Conservation (phyloP, 129 eudicot species). For the Chrysanthemum seticuspe region DNA sequence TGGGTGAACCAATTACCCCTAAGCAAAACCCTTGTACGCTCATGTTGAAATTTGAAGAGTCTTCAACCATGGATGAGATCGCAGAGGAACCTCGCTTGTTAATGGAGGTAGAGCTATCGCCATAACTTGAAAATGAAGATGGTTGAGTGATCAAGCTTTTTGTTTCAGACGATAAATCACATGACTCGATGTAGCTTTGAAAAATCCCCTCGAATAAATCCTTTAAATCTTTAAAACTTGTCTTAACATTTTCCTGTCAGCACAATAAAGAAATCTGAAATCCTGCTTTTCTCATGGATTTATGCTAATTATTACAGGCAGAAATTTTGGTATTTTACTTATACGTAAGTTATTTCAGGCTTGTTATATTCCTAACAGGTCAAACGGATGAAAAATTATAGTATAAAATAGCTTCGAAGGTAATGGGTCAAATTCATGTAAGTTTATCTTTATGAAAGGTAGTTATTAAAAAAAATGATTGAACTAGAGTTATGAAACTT, state of each 20-base stretch:
- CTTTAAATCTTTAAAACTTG: constrained; percentile 62
- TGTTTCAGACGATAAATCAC: background rate
- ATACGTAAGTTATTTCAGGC: background rate
- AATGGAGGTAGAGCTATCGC: constrained; percentile 14
- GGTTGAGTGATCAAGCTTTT: constrained; percentile 33
- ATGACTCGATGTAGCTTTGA: constrained; percentile 40
- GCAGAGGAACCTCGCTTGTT: constrained; percentile 53
- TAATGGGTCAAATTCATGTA: no score
- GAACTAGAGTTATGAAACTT: no score
- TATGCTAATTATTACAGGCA: background rate
- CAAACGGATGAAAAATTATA: no score
- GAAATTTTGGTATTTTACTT: no score
- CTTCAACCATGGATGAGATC: constrained; percentile 25
- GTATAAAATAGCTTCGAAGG: no score
- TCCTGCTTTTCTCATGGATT: background rate
- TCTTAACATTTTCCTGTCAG: constrained; percentile 46
- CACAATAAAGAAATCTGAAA: background rate
- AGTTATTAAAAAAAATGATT: background rate
- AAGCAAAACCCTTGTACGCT: constrained; percentile 49
- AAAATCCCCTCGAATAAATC: constrained; percentile 67
- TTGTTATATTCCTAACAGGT: background rate
- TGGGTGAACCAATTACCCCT: constrained; percentile 43
- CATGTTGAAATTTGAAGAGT: constrained; percentile 24
- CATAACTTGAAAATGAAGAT: constrained; percentile 32
- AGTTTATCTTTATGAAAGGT: no score